Conservation (phyloP, 164 flowering plant species). For the Akebia trifoliata region DNA sequence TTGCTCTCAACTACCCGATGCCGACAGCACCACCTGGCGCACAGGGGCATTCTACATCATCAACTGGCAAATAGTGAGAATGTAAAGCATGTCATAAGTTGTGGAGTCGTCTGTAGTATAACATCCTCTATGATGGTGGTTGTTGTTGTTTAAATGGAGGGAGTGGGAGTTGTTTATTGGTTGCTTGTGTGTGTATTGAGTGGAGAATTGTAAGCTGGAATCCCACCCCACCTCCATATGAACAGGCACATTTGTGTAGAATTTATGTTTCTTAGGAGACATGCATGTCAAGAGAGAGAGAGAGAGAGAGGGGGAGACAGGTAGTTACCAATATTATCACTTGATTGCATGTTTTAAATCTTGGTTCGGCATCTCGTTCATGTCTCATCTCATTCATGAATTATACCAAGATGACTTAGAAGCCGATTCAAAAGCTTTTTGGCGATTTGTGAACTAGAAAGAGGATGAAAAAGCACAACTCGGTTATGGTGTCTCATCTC, state of each 20-base stretch:
- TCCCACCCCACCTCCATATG: constrained; percentile 11
- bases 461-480: no score
- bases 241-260: constrained; percentile 12
- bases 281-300: no score
- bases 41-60: constrained; percentile 43
- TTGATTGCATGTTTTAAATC: no score
- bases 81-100: constrained; percentile 2
- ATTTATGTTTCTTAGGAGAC: neutral
- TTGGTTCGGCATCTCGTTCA: no score
- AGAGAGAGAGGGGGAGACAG: no score
- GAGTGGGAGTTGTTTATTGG: constrained; percentile 8
- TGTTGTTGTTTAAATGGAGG: constrained; percentile 1
- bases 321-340: no score
- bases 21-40: constrained; percentile 98
- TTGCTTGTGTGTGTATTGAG: constrained; percentile 6
- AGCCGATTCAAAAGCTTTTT: no score
- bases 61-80: constrained; percentile 7
- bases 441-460: no score
- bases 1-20: constrained; percentile 57
- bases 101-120: neutral
- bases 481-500: no score
- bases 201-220: constrained; percentile 13
- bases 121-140: constrained; percentile 1
- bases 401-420: no score
- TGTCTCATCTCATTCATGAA: no score